A percentile compares a stretch with the other conserved stretches of the same genome.
Conservation (phyloP, 305 asterid species). For the Lippia alba region DNA sequence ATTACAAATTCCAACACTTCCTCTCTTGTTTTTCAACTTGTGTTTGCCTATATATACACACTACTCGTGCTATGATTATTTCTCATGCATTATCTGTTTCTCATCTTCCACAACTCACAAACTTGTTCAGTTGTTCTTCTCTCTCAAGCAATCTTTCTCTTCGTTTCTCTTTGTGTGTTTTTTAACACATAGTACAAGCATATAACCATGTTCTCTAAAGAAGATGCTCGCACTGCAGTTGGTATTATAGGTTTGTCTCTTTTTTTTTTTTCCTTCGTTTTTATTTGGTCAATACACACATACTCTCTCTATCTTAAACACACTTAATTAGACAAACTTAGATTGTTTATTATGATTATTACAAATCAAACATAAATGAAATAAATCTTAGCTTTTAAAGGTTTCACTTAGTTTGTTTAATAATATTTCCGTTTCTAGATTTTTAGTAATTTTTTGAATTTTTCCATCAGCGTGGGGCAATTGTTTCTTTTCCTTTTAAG, state of each 20-base stretch:
- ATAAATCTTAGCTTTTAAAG: too few species aligned
- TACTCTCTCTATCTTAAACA: background rate
- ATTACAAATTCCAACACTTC: background rate
- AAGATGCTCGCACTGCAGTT: conserved; percentile 52
- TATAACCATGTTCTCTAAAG: conserved; percentile 49
- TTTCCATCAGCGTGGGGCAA: too few species aligned
- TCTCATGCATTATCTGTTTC: conserved; percentile 6
- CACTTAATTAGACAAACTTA: too few species aligned
- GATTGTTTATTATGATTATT: too few species aligned
- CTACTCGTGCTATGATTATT: background rate
- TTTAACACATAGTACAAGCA: background rate
- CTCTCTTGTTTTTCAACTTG: background rate
- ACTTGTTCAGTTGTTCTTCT: background rate
- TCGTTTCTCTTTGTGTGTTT: conserved; percentile 28
- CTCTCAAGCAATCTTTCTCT: background rate
- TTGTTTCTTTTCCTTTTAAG: too few species aligned
- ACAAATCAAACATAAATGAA: too few species aligned
- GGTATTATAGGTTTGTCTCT: conserved; percentile 63
- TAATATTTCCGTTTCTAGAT: too few species aligned
- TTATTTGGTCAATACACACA: background rate
- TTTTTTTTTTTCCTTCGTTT: background rate
- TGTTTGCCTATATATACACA: conserved; percentile 23
- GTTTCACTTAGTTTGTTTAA: conserved; percentile 35
- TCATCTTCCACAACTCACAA: background rate
- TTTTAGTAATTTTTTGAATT: too few species aligned